Evolutionary conservation across 805 yeast species (phyloP).

Genomic region (Nakazawaea peltata): DNA sequence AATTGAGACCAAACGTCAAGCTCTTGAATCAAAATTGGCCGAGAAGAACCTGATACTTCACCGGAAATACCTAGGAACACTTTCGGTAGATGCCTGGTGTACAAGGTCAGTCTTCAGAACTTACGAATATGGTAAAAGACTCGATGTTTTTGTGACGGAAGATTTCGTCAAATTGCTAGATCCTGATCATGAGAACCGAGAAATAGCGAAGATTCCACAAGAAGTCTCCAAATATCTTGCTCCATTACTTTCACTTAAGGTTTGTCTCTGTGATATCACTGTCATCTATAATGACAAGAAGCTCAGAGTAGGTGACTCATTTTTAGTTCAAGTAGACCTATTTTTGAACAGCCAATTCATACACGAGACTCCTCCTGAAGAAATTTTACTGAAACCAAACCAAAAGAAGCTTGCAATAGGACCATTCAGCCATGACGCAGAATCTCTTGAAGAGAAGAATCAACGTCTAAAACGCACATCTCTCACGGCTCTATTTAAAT

Average conservation of each 20-base stretch:
- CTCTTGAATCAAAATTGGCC: background rate
- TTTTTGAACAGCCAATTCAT: constrained; percentile 35
- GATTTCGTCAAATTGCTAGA: constrained; percentile 20
- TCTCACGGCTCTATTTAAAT: constrained; percentile 45
- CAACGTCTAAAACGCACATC: constrained; percentile 48
- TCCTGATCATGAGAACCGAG: constrained; percentile 29
- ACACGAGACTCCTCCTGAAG: constrained; percentile 29
- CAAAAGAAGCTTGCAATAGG: background rate
- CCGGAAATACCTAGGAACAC: constrained; percentile 42
- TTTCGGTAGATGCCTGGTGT: constrained; percentile 62
- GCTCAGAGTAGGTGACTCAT: constrained; percentile 68
- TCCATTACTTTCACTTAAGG: constrained; percentile 51
- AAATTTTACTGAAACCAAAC: background rate
- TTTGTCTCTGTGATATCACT: constrained; percentile 47
- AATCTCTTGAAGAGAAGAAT: constrained; percentile 44
- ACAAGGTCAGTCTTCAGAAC: constrained; percentile 53
- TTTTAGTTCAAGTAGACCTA: constrained; percentile 63
- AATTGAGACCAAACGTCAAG: background rate
- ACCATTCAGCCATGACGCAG: constrained; percentile 17
- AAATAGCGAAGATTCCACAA: constrained; percentile 72
- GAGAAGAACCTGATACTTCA: background rate
- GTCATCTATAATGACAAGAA: constrained; percentile 51
- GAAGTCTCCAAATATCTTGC: constrained; percentile 57
- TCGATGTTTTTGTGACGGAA: constrained; percentile 24
- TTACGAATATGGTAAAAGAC: constrained; percentile 33